Evolutionary conservation across 805 yeast genomes (phyloP).

Genomic region (Tetrapisispora namnaoensis): DNA sequence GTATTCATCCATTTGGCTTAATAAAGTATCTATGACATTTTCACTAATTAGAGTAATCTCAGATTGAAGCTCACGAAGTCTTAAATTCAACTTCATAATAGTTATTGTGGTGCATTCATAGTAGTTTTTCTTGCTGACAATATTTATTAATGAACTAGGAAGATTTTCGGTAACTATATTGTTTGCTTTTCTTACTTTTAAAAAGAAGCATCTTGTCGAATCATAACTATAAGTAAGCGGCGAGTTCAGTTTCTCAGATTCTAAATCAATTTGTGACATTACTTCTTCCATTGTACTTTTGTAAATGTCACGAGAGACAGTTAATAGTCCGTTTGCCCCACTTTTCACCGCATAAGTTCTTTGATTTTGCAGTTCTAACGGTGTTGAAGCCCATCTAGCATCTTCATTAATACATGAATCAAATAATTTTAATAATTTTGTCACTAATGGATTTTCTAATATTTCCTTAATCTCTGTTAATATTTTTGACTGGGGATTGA

Average conservation of each 20-base stretch:
- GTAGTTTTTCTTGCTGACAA: slow-evolving; percentile 21
- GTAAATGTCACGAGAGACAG: slow-evolving; percentile 36
- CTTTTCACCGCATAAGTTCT: slow-evolving; percentile 36
- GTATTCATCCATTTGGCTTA: slow-evolving; percentile 19
- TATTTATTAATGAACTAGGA: slow-evolving; percentile 31
- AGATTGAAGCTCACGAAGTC: slow-evolving; percentile 31
- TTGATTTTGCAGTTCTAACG: slow-evolving; percentile 36
- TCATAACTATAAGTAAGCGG: slow-evolving; percentile 30
- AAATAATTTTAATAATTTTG: slow-evolving; percentile 19
- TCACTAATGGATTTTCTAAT: slow-evolving; percentile 19
- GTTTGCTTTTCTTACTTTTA: slow-evolving; percentile 22
- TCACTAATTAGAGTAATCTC: slow-evolving; percentile 38
- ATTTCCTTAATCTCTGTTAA: slow-evolving; percentile 26
- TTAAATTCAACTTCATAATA: slow-evolving; percentile 32
- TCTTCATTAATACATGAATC: slow-evolving; percentile 34
- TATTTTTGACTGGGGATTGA: slow-evolving; percentile 9
- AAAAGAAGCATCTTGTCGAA: slow-evolving; percentile 30
- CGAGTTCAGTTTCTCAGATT: slow-evolving; percentile 20
- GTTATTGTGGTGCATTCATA: slow-evolving; percentile 35
- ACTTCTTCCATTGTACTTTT: slow-evolving; percentile 32
- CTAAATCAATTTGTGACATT: slow-evolving; percentile 16
- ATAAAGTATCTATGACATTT: slow-evolving; percentile 28
- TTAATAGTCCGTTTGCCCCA: slow-evolving; percentile 38
- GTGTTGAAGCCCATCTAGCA: slow-evolving; percentile 33
- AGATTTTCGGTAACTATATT: slow-evolving; percentile 8